phyloP scores from a whole-genome alignment of 2,329 filamentous ascomycete species.

The Trichoderma koningiopsis region DNA sequence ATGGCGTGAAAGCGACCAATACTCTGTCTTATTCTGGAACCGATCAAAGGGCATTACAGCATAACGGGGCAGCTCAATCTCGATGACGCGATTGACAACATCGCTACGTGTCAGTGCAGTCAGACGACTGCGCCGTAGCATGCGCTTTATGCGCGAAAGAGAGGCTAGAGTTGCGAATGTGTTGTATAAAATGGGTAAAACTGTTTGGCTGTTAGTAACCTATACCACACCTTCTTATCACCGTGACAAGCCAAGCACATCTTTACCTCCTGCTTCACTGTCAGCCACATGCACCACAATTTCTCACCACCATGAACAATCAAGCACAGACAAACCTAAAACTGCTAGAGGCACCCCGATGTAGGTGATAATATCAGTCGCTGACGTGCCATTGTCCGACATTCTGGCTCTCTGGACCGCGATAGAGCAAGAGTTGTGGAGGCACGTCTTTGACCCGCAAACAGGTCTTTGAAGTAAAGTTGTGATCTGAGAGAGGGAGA shows the following conservation, averaged over 20 bases:
- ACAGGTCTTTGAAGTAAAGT: background rate
- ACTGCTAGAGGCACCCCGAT: constrained; percentile 61
- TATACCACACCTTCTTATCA: background rate
- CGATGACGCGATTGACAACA: constrained; percentile 66
- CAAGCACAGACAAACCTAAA: constrained; percentile 42
- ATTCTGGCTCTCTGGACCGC: constrained; percentile 22
- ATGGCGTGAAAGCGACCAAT: constrained; percentile 58
- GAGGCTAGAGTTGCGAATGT: constrained; percentile 61
- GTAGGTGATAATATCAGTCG: constrained; percentile 57
- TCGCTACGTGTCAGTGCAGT: constrained; percentile 64
- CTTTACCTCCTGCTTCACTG: constrained; percentile 39
- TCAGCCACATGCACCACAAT: no score
- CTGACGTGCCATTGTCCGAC: constrained; percentile 40
- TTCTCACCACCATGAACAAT: no score
- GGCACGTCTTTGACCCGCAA: background rate
- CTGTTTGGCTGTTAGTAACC: constrained; percentile 30
- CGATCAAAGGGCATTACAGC: constrained; percentile 64
- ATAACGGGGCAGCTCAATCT: constrained; percentile 66
- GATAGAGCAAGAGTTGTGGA: background rate
- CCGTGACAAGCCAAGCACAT: no score
- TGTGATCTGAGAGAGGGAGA: background rate
- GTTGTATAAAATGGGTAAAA: constrained; percentile 68
- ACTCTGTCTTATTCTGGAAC: constrained; percentile 53
- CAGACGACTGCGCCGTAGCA: constrained; percentile 58
- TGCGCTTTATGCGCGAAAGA: constrained; percentile 61